Evolutionary conservation across 768 basidiomycete species (phyloP), one percentile per base, ranked within the genome.

Genomic region (Tylopilus vinaceipallidus): DNA sequence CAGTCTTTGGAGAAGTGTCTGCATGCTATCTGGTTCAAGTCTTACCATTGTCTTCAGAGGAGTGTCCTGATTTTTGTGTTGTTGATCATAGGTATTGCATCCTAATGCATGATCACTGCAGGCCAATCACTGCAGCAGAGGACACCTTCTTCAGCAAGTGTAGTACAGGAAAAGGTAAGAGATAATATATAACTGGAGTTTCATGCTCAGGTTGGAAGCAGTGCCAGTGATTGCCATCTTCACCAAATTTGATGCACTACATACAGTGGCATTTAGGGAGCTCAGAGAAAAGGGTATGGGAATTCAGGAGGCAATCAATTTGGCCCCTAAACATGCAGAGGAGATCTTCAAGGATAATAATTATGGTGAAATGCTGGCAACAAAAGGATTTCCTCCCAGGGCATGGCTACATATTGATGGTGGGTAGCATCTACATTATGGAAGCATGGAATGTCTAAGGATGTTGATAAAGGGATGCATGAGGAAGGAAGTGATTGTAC

Each of bases 61-160:
- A 1, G 71, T 42, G 20, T 54, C 32, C 49, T 36, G 9, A 27
- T 16, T 6, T 47, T 23, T 22, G 19, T 49, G 6, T n/a, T n/a
- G n/a, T n/a, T n/a, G n/a, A n/a, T 2, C 1, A 30, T 49, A 75
- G 74, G 74, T 75, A 67, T 44, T 75, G 74, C 46, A 63, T 75
- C 42, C 56, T 57, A 2, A 62, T 66, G 42, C 53, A 68, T 49
- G 55, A 57, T 0, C 39, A 48, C 17, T 42, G 46, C 17, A 49
- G 73, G 17, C 56, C 66, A 14, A 42, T 64, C 6, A 53, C 54
- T 35, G 55, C 54, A 3, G 73, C 74, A 36, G 41, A 53, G 29
- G 54, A 56, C 12, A 69, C 69, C 29, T 73, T 74, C 52, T 52
- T 65, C 16, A 32, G 30, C 12, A 51, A 64, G 29, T 53, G 48